Conservation (phyloP, 2,329 filamentous ascomycete genomes). For the Daldinia sp. region DNA sequence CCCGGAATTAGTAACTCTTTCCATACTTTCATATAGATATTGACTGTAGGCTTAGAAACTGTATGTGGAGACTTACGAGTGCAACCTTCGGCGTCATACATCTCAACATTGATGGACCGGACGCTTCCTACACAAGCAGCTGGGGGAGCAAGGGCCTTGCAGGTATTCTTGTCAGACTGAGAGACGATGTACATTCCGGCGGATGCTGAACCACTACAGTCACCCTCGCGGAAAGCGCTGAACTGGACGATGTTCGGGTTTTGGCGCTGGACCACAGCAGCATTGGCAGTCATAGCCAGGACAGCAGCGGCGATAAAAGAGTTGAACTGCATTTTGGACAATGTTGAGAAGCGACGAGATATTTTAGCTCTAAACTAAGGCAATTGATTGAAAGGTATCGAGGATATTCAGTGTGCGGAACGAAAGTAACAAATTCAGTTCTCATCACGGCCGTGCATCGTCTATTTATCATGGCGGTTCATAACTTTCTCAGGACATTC, state of each 20-base stretch:
- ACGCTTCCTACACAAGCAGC: neutral
- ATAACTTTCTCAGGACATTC: no score
- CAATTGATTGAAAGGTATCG: no score
- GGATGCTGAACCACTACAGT: neutral
- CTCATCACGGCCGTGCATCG: no score
- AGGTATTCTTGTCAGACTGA: neutral
- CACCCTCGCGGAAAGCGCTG: slow-evolving; percentile 6
- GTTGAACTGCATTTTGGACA: slow-evolving; percentile 8
- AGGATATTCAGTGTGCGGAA: no score
- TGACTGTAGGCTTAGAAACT: no score
- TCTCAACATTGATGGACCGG: slow-evolving; percentile 3
- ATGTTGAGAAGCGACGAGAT: neutral
- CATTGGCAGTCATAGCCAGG: neutral
- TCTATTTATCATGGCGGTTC: no score
- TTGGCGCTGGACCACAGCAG: slow-evolving; percentile 1
- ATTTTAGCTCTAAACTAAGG: no score
- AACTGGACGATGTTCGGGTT: slow-evolving; percentile 12
- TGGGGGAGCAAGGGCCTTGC: neutral
- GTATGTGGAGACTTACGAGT: slow-evolving; percentile 6
- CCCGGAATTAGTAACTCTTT: no score
- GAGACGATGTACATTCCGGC: slow-evolving; percentile 7
- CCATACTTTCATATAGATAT: no score
- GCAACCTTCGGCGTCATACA: neutral
- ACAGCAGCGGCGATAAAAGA: slow-evolving; percentile 4
- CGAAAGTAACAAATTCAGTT: no score